phyloP scores from a whole-genome alignment of 805 yeast species.

The Yarrowia sp. region DNA sequence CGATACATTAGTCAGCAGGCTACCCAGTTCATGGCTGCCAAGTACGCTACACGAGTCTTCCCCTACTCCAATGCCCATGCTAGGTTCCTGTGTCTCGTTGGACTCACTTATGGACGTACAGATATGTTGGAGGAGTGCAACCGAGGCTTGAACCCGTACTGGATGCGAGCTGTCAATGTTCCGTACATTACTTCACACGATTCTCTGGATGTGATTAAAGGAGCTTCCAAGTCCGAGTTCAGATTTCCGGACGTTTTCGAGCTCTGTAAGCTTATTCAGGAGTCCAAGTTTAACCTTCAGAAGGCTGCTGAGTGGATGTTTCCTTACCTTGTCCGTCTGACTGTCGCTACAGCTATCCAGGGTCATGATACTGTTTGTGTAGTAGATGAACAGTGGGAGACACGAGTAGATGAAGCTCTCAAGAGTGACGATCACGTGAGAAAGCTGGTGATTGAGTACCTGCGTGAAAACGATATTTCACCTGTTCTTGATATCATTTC shows the following conservation, averaged over 20 bases:
- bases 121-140: conserved; percentile 78
- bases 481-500: conserved; percentile 41
- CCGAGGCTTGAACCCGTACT: conserved; percentile 79
- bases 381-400: conserved; percentile 71
- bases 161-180: conserved; percentile 55
- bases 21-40: conserved; percentile 62
- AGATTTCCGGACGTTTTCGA: conserved; percentile 6
- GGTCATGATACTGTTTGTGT: conserved; percentile 55
- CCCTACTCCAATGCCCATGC: conserved; percentile 68
- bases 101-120: conserved; percentile 55
- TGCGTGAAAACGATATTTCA: conserved; percentile 29
- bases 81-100: conserved; percentile 64
- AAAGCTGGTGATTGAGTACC: conserved; percentile 32
- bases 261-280: conserved; percentile 18
- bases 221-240: not conserved
- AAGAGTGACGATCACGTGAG: conserved; percentile 58
- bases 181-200: conserved; percentile 7
- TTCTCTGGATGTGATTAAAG: conserved; percentile 8
- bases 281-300: conserved; percentile 29
- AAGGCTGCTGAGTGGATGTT: conserved; percentile 49
- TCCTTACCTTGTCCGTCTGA: conserved; percentile 46
- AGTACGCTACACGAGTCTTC: conserved; percentile 61
- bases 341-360: conserved; percentile 64
- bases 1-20: conserved; percentile 43
- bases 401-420: conserved; percentile 65